Base-by-base conservation (phyloP, 2,329 filamentous ascomycete genomes). In the Fusarium ramigenum region DNA sequence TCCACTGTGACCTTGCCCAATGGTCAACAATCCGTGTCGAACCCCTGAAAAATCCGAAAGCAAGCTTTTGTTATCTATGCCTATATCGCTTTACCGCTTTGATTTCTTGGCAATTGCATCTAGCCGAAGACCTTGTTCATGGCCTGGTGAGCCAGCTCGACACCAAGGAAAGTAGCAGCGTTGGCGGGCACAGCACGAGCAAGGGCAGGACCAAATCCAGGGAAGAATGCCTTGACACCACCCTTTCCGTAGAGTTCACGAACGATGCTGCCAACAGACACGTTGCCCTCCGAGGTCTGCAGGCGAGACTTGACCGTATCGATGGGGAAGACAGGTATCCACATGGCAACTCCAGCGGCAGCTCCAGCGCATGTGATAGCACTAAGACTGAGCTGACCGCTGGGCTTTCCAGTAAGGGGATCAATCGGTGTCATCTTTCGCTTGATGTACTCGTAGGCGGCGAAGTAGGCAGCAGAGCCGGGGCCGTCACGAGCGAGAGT, bases 241-340 rank as follows among this genome's bases (percentile, higher is more conserved):
- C 96, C 95, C 78, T 86, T 91, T 40, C 86, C 91, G 80, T 97
- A 97, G n/a, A 99, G 86, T 61, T 94, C 90, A 73, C 89, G 88
- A 58, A 99, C 89, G 37, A 96, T 94, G 12, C 93, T 91, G 21
- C 91, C 89, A 58, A 99, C 90, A 1, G 93, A 94, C 56, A 95
- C 92, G 76, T 92, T 92, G 54, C 94, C 95, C 79, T 96, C 93
- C 46, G 94, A 94, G 47, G 94, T 97, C 87, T 99, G 96, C 81
- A 99, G 85, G 42, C 95, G 88, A 73, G 92, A 95, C 90, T 99
- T 99, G 85, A 99, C 92, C 0, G 96, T 99, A 80, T 99, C 96
- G 73, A 99, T 89, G 28, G 96, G 96, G 89, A 99, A 99, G 46
- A 99, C 95, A 60, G 96, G 95, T 76, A 98, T 96, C 96, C 96